Evolutionary conservation across 148 eudicot genomes (phyloP).

Genomic region (Oxyria digyna): DNA sequence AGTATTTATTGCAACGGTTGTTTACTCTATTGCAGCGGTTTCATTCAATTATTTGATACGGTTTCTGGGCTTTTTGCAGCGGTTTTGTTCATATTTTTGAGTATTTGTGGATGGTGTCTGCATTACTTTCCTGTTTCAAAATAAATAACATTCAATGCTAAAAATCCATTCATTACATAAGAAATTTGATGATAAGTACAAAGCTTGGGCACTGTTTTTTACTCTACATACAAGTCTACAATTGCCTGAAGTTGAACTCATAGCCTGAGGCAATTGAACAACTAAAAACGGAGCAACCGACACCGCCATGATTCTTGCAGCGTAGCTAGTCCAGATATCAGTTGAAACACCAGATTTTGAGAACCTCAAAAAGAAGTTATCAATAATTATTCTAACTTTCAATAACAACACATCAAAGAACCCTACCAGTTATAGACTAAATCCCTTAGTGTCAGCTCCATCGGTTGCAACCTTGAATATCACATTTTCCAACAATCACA

Average conservation of each 20-base stretch:
- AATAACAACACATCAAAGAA: background rate
- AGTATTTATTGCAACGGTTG: too few species aligned
- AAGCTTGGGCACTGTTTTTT: too few species aligned
- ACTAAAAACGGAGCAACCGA: slow-evolving; percentile 43
- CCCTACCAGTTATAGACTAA: slow-evolving; percentile 43
- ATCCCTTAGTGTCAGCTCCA: slow-evolving; percentile 49
- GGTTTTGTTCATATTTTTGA: too few species aligned
- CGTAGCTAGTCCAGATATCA: slow-evolving; percentile 54
- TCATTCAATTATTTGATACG: too few species aligned
- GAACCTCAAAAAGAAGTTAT: background rate
- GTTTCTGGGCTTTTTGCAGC: too few species aligned
- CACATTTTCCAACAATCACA: slow-evolving; percentile 75
- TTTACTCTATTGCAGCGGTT: too few species aligned
- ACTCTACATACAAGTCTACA: too few species aligned
- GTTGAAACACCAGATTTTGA: slow-evolving; percentile 44
- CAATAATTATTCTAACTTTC: background rate
- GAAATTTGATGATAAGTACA: too few species aligned
- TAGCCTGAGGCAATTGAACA: slow-evolving; percentile 40
- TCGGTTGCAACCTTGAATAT: slow-evolving; percentile 47
- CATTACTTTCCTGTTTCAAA: too few species aligned
- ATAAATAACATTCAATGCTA: too few species aligned
- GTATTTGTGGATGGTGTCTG: too few species aligned
- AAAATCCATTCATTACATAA: too few species aligned
- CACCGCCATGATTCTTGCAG: slow-evolving; percentile 44
- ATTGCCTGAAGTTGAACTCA: slow-evolving; percentile 34